A percentile compares a stretch with the other conserved stretches of the same genome.
These are phyloP conservation scores for Aspergillus chevalieri DNA, from an alignment of 2,329 filamentous ascomycete genomes.

Conservation along the genomic window DNA sequence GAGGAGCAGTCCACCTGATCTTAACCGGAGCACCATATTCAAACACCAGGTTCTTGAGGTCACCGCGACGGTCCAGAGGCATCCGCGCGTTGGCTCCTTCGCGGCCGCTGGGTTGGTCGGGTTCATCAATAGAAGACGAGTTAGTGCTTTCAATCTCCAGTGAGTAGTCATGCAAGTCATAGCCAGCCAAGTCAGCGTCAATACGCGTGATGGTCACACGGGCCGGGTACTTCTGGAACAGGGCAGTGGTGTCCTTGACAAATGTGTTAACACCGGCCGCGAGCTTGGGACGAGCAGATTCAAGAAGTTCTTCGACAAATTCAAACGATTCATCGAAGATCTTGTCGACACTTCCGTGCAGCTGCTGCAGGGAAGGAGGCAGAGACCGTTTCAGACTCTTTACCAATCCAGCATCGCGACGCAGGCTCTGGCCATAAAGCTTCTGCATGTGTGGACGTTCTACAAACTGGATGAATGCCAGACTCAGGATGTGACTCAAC, in stretches of 20 bases:
- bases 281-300: constrained; percentile 76
- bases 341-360: constrained; percentile 78
- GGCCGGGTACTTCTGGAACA: constrained; percentile 85
- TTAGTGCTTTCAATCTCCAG: constrained; percentile 65
- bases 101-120: constrained; percentile 61
- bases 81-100: constrained; percentile 66
- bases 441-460: constrained; percentile 98
- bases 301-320: constrained; percentile 85
- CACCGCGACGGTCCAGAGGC: constrained; percentile 54
- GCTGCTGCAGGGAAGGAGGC: constrained; percentile 73
- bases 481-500: constrained; percentile 74
- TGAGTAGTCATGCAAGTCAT: constrained; percentile 73
- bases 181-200: constrained; percentile 71
- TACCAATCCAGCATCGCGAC: constrained; percentile 81
- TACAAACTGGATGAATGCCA: constrained; percentile 85
- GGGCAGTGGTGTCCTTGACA: constrained; percentile 75
- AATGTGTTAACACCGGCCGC: constrained; percentile 80
- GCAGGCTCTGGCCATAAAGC: constrained; percentile 78
- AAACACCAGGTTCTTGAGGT: constrained; percentile 69
- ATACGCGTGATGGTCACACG: constrained; percentile 76
- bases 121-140: constrained; percentile 46
- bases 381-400: constrained; percentile 85
- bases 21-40: constrained; percentile 87
- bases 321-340: constrained; percentile 81
- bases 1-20: constrained; percentile 83